Base-by-base conservation (phyloP, 257 asterid species). In the Nicotiana tabacum region DNA sequence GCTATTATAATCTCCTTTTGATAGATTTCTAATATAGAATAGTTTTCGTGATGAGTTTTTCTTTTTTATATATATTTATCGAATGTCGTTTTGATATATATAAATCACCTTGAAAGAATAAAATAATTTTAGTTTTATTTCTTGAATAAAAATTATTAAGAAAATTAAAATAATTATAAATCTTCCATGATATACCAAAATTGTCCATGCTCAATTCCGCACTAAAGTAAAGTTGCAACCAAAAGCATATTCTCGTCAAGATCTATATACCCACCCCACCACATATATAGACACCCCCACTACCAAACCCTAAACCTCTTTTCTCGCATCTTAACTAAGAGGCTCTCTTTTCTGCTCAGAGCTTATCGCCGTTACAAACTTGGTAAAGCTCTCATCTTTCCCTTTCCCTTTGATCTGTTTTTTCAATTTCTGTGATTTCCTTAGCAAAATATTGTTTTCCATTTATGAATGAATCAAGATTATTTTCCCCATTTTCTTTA, bases 261-360 rank as follows among this genome's bases (percentile, higher is more conserved):
- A 21, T 7, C 21, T 32, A 5, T 18, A 29, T 27, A 48, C 30
- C 43, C 3, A 60, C 2, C 6, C 13, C 21, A n/a, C 68, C 13
- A 16, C 11, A 3, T 55, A 72, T 79, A 81, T 48, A 46, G 82
- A 87, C 65, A 51, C 82, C 83, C 84, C 53, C 67, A 43, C 13
- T 18, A 12, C 35, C 87, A 86, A 90, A 88, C 93, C 93, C 95
- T 89, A 91, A 87, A 81, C 81, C 86, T 79, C 81, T 56, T 30
- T 65, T 55, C 57, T 29, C n/a, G 4, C 27, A 30, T 82, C 27
- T 60, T 21, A 21, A 61, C 82, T 18, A 9, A 17, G 9, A 60
- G 72, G 62, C 81, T 37, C 5, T 61, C n/a, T 8, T n/a, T 57
- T 18, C 82, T 81, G 77, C 58, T 81, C 65, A 21, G 80, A 67